phyloP scores from a whole-genome alignment of 75 land plant species.

The Pinus albicaulis region DNA sequence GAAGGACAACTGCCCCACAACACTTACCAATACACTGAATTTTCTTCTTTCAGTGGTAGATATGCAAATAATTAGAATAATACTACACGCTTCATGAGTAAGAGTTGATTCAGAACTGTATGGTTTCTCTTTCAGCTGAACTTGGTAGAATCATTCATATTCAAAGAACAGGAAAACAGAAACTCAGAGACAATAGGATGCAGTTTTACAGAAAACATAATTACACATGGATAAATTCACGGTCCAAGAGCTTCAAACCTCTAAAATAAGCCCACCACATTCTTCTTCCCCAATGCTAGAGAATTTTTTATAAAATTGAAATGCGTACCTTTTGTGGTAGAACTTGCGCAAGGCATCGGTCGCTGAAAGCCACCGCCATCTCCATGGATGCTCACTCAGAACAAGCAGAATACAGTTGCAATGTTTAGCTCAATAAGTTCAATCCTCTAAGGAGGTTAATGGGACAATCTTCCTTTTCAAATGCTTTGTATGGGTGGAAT shows the following conservation, averaged over 20 bases:
- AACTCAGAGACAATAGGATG: neutral
- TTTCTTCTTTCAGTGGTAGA: no score
- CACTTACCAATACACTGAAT: no score
- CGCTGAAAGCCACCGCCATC: slow-evolving; percentile 2
- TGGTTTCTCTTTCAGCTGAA: neutral
- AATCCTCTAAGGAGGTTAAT: no score
- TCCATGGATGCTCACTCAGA: neutral
- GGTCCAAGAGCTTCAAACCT: neutral
- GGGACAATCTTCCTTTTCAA: no score
- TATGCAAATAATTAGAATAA: no score
- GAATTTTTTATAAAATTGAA: neutral
- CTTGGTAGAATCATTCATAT: neutral
- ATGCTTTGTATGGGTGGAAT: no score
- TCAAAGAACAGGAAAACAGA: neutral
- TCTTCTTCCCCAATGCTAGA: neutral
- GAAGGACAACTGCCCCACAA: neutral
- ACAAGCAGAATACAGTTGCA: neutral
- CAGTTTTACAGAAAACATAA: neutral
- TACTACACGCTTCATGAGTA: no score
- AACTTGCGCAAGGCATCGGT: neutral
- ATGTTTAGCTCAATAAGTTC: no score
- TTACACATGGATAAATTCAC: neutral
- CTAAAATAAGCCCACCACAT: neutral
- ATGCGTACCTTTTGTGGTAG: neutral
- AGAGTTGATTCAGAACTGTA: no score